A percentile compares a stretch with the other conserved stretches of the same genome.
These are phyloP conservation scores for Inonotus obliquus DNA, from an alignment of 1,284 basidiomycete genomes.

Conservation along the genomic window DNA sequence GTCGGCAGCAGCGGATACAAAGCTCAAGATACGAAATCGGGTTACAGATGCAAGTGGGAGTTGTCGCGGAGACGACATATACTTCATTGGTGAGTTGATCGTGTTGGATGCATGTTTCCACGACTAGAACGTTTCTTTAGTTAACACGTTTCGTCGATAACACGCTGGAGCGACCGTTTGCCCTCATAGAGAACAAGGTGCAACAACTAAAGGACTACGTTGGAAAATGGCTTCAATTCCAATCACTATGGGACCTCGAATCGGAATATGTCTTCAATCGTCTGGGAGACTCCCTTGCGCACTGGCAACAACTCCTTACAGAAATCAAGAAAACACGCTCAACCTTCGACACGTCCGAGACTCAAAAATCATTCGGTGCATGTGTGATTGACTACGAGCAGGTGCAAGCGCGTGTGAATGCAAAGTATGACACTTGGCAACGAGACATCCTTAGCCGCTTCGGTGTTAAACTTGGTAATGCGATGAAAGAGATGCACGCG, in stretches of 20 bases:
- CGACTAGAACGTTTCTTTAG: conserved; percentile 35
- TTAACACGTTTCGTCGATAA: conserved; percentile 72
- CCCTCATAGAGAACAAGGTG: conserved; percentile 85
- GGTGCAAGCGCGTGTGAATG: conserved; percentile 94
- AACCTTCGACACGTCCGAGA: conserved; percentile 96
- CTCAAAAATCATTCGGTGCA: conserved; percentile 86
- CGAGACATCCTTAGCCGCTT: conserved; percentile 89
- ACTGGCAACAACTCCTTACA: conserved; percentile 93
- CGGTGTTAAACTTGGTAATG: conserved; percentile 86
- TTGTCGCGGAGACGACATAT: conserved; percentile 69
- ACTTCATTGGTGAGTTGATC: conserved; percentile 66
- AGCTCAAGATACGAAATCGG: conserved; percentile 96
- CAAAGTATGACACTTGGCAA: conserved; percentile 99
- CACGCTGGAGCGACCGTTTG: conserved; percentile 79
- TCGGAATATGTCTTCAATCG: conserved; percentile 94
- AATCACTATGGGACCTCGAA: conserved; percentile 98
- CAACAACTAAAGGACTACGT: conserved; percentile 87
- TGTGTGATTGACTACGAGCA: conserved; percentile 97
- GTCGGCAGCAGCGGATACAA: conserved; percentile 82
- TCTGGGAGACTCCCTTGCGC: conserved; percentile 86
- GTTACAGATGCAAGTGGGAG: conserved; percentile 72
- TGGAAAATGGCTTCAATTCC: conserved; percentile 97
- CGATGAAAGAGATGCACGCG: conserved; percentile 96
- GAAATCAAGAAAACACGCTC: conserved; percentile 96
- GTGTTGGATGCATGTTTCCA: neutral